Conservation (phyloP, 352 stramenopile genomes). For the Halophytophthora batemanensis region DNA sequence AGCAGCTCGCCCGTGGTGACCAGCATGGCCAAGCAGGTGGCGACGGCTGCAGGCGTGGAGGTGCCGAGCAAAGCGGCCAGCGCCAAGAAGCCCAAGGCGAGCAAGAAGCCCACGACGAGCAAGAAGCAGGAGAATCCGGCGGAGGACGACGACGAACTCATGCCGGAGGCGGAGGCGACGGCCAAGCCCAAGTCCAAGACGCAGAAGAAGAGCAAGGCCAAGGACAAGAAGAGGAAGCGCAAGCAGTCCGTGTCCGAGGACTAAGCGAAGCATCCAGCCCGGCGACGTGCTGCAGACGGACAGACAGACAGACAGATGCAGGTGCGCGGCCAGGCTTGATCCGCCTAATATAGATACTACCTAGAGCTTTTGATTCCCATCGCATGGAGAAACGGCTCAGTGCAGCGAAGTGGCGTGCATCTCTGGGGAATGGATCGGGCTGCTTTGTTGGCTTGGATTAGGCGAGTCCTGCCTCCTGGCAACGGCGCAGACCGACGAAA, state of each 20-base stretch:
- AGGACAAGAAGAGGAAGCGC: conserved; percentile 62
- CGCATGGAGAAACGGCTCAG: too few species aligned
- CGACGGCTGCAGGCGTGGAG: conserved; percentile 31
- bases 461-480: too few species aligned
- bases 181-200: conserved; percentile 13
- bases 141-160: conserved; percentile 22
- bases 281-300: too few species aligned
- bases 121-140: conserved; percentile 19
- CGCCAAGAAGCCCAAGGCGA: conserved; percentile 14
- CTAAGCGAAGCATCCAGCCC: conserved; percentile 19
- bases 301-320: too few species aligned
- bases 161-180: conserved; percentile 19
- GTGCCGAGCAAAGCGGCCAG: conserved; percentile 17
- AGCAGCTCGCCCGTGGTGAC: conserved; percentile 68
- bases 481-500: too few species aligned
- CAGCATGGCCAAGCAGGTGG: conserved; percentile 68
- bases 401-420: too few species aligned
- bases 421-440: too few species aligned
- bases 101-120: conserved; percentile 29
- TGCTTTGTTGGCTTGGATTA: too few species aligned
- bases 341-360: too few species aligned
- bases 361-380: too few species aligned
- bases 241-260: conserved; percentile 36
- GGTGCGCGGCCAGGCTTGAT: too few species aligned
- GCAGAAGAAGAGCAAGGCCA: conserved; percentile 13